Evolutionary conservation across 345 rosid genomes (phyloP).

Genomic region (Aquilaria malaccensis): DNA sequence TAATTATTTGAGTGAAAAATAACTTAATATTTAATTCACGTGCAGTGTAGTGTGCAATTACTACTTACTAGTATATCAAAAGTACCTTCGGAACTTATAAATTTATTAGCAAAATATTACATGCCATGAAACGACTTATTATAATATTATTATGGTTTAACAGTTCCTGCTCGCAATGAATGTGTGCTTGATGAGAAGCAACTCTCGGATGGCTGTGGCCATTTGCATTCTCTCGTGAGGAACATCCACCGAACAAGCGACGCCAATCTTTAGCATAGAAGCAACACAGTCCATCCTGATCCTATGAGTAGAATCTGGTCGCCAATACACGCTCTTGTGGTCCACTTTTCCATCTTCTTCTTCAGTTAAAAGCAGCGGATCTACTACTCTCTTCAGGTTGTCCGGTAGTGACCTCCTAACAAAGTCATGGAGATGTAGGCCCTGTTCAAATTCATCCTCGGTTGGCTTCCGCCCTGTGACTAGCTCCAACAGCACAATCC

Average conservation of each 20-base stretch:
- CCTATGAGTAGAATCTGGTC: no score
- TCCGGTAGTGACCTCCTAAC: background rate
- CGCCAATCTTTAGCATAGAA: constrained; percentile 17
- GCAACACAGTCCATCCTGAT: constrained; percentile 14
- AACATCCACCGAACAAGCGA: constrained; percentile 12
- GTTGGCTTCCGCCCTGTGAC: constrained; percentile 2
- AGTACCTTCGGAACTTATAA: no score
- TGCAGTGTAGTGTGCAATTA: no score
- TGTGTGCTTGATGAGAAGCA: constrained; percentile 11
- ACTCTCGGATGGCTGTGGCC: constrained; percentile 12
- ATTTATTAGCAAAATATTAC: no score
- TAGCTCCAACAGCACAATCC: constrained; percentile 22
- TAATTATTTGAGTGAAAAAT: no score
- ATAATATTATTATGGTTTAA: no score
- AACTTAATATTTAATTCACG: no score
- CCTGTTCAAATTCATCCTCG: background rate
- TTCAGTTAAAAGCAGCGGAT: constrained; percentile 7
- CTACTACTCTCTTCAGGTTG: constrained; percentile 1
- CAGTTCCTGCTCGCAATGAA: background rate
- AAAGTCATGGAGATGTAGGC: background rate
- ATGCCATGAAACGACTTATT: no score
- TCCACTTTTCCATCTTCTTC: constrained; percentile 3
- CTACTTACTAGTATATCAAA: no score
- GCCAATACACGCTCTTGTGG: background rate
- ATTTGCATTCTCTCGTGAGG: constrained; percentile 8